Evolutionary conservation across 495 filamentous ascomycete genomes (phyloP), one percentile per base, ranked within the genome.

Genomic region (Penicillium psychrofluorescens): DNA sequence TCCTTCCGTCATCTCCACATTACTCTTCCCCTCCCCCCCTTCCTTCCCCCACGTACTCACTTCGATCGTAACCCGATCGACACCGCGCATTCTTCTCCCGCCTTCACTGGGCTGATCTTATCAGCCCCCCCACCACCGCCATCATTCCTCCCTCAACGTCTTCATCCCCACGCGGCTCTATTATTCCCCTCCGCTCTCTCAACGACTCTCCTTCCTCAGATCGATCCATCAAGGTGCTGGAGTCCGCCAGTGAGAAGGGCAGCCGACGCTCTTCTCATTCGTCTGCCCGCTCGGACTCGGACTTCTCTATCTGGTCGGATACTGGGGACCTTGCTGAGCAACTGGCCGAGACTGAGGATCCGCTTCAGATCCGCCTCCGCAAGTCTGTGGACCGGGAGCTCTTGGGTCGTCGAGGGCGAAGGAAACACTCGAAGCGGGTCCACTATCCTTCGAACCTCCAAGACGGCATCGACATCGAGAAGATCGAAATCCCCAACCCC

Each of bases 301-400:
- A 84, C 52, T 84, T 85, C 62, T 90, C 87, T 28, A 64, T 78
- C 43, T 95, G 88, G 90, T 87, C 87, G 59, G 88, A 95, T 58
- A 92, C 90, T 38, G 92, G 89, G 41, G 92, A 96, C 67, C 77
- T 97, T 46, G 85, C 85, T 51, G 89, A 95, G 69, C 90, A 94
- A 74, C 75, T 89, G 52, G 82, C 79, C 41, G 85, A 83, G 66
- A 77, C 79, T 49, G 86, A 92, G 64, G 85, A 94, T 65, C 85
- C 88, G 39, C 67, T 89, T 45, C 80, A 76, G 50, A 75, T 78
- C 56, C 76, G 71, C 45, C 69, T 88, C 43, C 73, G 71, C 56
- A 72, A 79, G 40, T 80, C 80, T 46, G 64, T 83, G 31, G 77
- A 83, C 58, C 78, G 79, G 47, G 72, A 72, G 36, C 62, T 70